Percentiles rank a stretch among this genome's conserved stretches.
phyloP scores from a whole-genome alignment of 2,329 filamentous ascomycete species.

The Hymenoscyphus fraxineus region DNA sequence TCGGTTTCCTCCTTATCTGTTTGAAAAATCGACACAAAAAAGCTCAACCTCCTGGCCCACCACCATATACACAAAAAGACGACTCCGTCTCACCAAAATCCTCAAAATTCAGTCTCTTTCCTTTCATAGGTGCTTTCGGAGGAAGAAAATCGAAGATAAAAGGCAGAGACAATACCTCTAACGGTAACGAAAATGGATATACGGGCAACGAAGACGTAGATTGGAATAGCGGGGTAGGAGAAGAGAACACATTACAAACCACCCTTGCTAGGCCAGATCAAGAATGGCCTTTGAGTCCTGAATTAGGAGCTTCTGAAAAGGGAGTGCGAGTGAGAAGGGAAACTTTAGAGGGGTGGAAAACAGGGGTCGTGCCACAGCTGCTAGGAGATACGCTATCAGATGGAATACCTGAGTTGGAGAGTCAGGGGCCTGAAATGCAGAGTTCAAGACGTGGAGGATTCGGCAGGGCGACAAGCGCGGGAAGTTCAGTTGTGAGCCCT shows the following conservation, averaged over 20 bases:
- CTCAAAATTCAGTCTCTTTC: background rate
- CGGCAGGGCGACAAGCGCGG: background rate
- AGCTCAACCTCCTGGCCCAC: background rate
- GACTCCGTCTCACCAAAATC: background rate
- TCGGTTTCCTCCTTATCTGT: constrained; percentile 2
- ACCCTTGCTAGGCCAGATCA: background rate
- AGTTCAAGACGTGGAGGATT: background rate
- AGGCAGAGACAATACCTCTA: too few species aligned
- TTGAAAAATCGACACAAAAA: background rate
- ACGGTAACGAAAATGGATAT: background rate
- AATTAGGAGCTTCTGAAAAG: background rate
- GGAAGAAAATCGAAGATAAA: background rate
- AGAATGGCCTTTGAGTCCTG: background rate
- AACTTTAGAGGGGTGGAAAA: constrained; percentile 8
- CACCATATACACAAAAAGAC: background rate
- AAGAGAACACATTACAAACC: background rate
- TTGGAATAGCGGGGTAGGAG: background rate
- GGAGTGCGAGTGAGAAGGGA: background rate
- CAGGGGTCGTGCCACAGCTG: background rate
- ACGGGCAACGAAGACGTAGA: background rate
- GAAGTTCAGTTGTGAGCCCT: background rate
- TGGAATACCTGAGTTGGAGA: background rate
- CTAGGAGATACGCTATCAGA: constrained; percentile 1
- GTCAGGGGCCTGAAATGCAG: background rate
- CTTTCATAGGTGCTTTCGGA: background rate